Evolutionary conservation across 1,284 basidiomycete genomes (phyloP).

Genomic region (Trichosporon sp.): DNA sequence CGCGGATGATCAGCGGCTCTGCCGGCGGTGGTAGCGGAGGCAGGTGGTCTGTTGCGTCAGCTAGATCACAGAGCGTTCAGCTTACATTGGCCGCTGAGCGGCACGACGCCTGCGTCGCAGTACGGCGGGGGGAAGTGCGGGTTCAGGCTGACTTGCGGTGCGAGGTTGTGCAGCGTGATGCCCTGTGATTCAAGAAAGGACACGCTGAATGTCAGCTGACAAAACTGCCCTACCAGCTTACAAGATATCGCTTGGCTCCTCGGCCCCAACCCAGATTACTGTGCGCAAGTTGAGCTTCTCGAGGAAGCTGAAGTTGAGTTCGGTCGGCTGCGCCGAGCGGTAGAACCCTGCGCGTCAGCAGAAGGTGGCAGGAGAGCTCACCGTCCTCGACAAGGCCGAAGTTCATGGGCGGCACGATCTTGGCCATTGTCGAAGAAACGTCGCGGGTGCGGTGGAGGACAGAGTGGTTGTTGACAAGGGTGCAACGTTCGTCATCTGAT

Average conservation of each 20-base stretch:
- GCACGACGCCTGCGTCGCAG: conserved; percentile 47
- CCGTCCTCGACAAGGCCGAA: conserved; percentile 55
- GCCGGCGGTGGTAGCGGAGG: conserved; percentile 47
- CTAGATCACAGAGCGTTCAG: background rate
- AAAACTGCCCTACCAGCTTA: conserved; percentile 25
- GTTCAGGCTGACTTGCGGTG: conserved; percentile 41
- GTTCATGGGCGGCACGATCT: conserved; percentile 54
- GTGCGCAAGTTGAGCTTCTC: conserved; percentile 53
- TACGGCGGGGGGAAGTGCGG: conserved; percentile 47
- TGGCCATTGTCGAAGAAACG: conserved; percentile 32
- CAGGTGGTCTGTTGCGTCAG: conserved; percentile 35
- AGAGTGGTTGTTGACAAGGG: background rate
- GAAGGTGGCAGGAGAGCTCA: conserved; percentile 6
- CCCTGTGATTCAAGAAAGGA: conserved; percentile 47
- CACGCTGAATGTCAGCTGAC: conserved; percentile 26
- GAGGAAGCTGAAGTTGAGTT: conserved; percentile 56
- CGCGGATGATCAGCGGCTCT: conserved; percentile 55
- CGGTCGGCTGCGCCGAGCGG: conserved; percentile 54
- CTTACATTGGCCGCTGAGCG: conserved; percentile 42
- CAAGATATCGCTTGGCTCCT: conserved; percentile 54
- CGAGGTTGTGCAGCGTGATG: conserved; percentile 43
- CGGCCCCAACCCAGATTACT: conserved; percentile 56
- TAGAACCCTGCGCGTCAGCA: conserved; percentile 48
- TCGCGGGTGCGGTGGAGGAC: background rate
- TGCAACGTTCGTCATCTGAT: background rate